Percentiles rank a stretch among this genome's conserved stretches.
These are phyloP conservation scores for Amanita exitialis DNA, from an alignment of 768 basidiomycete species.

Conservation along the genomic window DNA sequence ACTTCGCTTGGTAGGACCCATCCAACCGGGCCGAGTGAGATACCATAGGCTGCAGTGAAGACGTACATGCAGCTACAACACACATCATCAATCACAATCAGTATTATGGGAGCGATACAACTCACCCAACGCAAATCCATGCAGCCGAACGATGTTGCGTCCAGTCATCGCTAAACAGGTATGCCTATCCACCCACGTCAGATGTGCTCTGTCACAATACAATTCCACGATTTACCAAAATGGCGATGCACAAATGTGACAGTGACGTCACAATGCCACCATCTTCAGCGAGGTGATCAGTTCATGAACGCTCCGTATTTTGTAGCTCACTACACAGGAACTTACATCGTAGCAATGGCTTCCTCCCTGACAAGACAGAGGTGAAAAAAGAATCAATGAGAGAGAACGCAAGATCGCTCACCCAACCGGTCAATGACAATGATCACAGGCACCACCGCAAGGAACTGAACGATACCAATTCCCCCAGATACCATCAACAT, in stretches of 20 bases:
- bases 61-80: constrained; percentile 48
- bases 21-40: constrained; percentile 70
- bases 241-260: constrained; percentile 56
- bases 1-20: constrained; percentile 85
- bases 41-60: constrained; percentile 71
- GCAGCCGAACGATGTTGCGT: constrained; percentile 42
- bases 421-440: constrained; percentile 59
- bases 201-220: neutral
- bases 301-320: too few species aligned
- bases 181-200: constrained; percentile 24
- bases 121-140: constrained; percentile 62
- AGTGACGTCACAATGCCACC: constrained; percentile 57
- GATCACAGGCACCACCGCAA: constrained; percentile 70
- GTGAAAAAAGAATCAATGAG: neutral
- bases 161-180: constrained; percentile 48
- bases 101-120: neutral
- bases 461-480: constrained; percentile 68
- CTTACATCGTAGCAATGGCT: constrained; percentile 46
- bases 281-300: constrained; percentile 13
- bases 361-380: constrained; percentile 35
- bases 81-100: neutral
- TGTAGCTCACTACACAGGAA: neutral
- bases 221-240: constrained; percentile 34
- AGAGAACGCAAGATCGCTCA: constrained; percentile 13
- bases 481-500: constrained; percentile 68